phyloP scores from a whole-genome alignment of 2,329 filamentous ascomycete genomes.

The Colletotrichum brevisporum region DNA sequence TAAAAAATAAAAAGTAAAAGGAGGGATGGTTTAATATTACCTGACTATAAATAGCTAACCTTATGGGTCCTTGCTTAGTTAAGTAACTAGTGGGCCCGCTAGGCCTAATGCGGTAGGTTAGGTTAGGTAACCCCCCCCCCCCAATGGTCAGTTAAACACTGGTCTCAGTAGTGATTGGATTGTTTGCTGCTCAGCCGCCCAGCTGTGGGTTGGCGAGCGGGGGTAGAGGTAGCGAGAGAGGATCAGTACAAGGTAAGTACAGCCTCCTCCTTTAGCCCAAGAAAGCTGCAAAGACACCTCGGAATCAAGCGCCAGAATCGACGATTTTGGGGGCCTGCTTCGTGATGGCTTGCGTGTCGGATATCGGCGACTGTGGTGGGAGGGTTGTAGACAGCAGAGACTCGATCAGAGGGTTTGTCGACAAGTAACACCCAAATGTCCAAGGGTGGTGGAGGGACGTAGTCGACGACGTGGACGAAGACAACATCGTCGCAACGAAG shows the following conservation, averaged over 20 bases:
- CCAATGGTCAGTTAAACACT: too few relatives aligned
- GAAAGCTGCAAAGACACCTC: not conserved
- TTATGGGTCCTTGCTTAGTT: too few relatives aligned
- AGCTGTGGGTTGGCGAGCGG: constrained; percentile 7
- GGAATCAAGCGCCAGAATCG: not conserved
- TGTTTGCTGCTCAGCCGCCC: constrained; percentile 33
- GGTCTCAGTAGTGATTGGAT: constrained; percentile 33
- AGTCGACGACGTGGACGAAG: constrained; percentile 31
- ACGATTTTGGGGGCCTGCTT: constrained; percentile 16
- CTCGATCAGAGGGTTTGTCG: too few relatives aligned
- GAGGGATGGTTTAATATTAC: too few relatives aligned
- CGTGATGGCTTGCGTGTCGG: constrained; percentile 29
- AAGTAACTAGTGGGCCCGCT: too few relatives aligned
- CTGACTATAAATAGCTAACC: too few relatives aligned
- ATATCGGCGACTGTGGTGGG: constrained; percentile 6
- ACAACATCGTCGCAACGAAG: constrained; percentile 24
- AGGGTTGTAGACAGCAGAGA: not conserved
- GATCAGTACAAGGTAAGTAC: constrained; percentile 23
- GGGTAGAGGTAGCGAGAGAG: constrained; percentile 18
- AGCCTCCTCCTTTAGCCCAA: constrained; percentile 25
- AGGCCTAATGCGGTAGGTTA: too few relatives aligned
- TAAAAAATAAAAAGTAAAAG: too few relatives aligned
- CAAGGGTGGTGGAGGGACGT: constrained; percentile 1
- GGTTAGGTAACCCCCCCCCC: too few relatives aligned
- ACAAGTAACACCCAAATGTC: not conserved